Evolutionary conservation across 2,329 filamentous ascomycete genomes (phyloP), one percentile per base, ranked within the genome.

Genomic region (Penicillium crustosum): DNA sequence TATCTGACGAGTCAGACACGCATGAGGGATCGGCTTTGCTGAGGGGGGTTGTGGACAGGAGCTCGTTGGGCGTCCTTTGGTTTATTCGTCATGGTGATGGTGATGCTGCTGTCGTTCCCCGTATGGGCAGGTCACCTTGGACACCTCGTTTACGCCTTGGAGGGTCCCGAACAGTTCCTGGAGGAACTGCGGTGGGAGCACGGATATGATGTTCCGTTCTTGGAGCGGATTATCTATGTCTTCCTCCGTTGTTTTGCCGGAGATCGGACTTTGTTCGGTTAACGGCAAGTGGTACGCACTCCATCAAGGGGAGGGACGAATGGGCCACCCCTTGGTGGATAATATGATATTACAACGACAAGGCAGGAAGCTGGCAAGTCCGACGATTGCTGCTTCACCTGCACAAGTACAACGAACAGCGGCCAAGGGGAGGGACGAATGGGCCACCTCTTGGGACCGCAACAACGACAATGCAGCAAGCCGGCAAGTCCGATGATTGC

Each of bases 231-330:
- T 9, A 25, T 55, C 47, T 44, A 51, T 51, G 13, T 51, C 17
- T 21, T 55, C 21, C 17, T 55, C 5, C 53, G 53, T 38, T 31
- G 36, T 19, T 41, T 51, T 25, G 53, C 47, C n/a, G 47, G 53
- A n/a, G 53, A 55, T n/a, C 53, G 53, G 31, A 29, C 39, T 9
- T 21, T 25, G 29, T 42, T 35, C 23, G 53, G 53, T 55, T 55
- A n/a, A 51, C 2, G 8, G 45, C 29, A 55, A 25, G 38, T 29
- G 39, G 21, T 42, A 8, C 25, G 15, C 43, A 42, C 19, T 12
- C 12, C 27, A 41, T 42, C 45, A n/a, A 43, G 35, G 17, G 53
- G 53, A 55, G 53, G 45, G 53, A 50, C 53, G 53, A 50, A 43
- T 55, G 52, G 7, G 52, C 44, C 52, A 21, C 52, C 43, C 23